A percentile compares a stretch with the other conserved stretches of the same genome.
Evolutionary conservation across 345 rosid genomes (phyloP).

Genomic region (Arabidopsis suecica): DNA sequence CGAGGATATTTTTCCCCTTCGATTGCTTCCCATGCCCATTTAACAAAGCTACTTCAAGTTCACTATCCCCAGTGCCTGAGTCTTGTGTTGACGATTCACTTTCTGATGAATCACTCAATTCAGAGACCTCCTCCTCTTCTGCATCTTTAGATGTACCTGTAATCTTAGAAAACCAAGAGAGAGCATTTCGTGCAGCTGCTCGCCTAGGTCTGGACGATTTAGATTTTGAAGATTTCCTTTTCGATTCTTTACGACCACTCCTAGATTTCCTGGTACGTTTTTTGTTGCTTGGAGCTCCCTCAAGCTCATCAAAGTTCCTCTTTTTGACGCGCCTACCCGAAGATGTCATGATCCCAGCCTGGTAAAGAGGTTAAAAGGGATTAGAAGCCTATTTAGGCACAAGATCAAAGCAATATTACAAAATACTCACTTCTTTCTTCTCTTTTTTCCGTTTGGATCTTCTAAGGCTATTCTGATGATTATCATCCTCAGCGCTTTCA

Average conservation of each 20-base stretch:
- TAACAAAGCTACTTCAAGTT: constrained; percentile 60
- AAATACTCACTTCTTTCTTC: constrained; percentile 67
- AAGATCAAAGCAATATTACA: constrained; percentile 21
- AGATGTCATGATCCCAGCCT: constrained; percentile 86
- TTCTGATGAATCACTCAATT: constrained; percentile 65
- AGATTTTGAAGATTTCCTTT: constrained; percentile 65
- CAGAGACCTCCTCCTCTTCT: constrained; percentile 76
- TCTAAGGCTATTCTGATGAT: constrained; percentile 62
- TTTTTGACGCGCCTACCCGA: constrained; percentile 93
- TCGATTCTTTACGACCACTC: constrained; percentile 60
- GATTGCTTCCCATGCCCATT: constrained; percentile 57
- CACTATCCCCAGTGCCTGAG: constrained; percentile 68
- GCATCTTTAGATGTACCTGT: constrained; percentile 77
- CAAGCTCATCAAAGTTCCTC: constrained; percentile 78
- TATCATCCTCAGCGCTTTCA: constrained; percentile 67
- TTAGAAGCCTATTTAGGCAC: constrained; percentile 31
- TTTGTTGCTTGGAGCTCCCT: constrained; percentile 56
- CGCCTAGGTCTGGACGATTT: constrained; percentile 88
- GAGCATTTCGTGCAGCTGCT: constrained; percentile 96
- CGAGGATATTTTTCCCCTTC: constrained; percentile 71
- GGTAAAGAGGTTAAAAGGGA: constrained; percentile 32
- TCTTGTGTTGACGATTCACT: constrained; percentile 68
- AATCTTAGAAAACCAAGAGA: constrained; percentile 78
- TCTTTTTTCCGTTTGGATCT: constrained; percentile 76
- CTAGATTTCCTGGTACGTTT: constrained; percentile 57